Evolutionary conservation across 495 filamentous ascomycete species (phyloP), one percentile per base, ranked within the genome.

Genomic region (Xylaria cubensis): DNA sequence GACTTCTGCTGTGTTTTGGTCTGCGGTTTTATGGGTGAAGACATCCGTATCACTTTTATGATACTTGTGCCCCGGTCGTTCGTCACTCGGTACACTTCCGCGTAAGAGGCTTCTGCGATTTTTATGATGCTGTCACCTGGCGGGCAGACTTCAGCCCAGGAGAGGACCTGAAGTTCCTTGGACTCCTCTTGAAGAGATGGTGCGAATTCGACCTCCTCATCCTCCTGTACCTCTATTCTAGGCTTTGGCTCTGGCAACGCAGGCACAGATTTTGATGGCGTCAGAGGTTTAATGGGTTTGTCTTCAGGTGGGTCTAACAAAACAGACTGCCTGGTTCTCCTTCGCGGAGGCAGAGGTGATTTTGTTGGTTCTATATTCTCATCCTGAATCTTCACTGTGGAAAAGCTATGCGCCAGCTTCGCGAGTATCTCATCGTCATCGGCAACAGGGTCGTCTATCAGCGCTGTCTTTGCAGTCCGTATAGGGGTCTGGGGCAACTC

Each of bases 21-120:
- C 72, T 83, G 79, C 44, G 81, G 70, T 62, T 77, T 84, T 73
- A 86, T 85, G 10, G 85, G 82, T 0, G 85, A 84, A 36, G 79
- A 66, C 24, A 89, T 81, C 8, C 85, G 81, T 71, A 89, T 84
- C 19, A 85, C 81, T 50, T 89, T 89, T 75, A 89, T 82, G 70
- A 89, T 87, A 74, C 80, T 86, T 7, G 74, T 85, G 9, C 84
- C 85, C 34, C 76, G 75, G 4, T 79, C 74, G 71, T 84, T 85
- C 70, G 83, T 86, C 48, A 92, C 81, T 15, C 89, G 87, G 77
- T 91, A 92, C 12, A 92, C 89, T 77, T 92, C 90, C 24, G 89
- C 88, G 73, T 87, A 92, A 3, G 89, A 91, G 2, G 90, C 90
- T 78, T 92, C 90, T 19, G 90, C 90, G 71, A 92, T 91, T 77